Evolutionary conservation across 176 grass and related monocot genomes (phyloP).

Genomic region (Bromus sterilis): DNA sequence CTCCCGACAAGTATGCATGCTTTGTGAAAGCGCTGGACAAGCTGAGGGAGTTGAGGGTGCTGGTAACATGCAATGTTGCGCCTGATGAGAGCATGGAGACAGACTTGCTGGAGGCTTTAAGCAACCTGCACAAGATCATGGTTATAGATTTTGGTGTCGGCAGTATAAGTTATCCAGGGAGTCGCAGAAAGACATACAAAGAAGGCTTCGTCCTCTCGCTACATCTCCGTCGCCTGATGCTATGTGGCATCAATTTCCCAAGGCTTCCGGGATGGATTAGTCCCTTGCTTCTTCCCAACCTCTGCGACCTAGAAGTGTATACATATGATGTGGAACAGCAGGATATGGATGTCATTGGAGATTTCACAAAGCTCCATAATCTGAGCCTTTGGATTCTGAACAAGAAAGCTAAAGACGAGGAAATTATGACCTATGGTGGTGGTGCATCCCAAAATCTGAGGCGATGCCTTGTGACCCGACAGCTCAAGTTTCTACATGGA

Average conservation of each 20-base stretch:
- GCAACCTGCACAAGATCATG: not conserved
- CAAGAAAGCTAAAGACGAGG: too few relatives aligned
- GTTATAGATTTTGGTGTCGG: not conserved
- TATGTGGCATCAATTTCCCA: not conserved
- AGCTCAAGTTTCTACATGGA: not conserved
- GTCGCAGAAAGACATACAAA: not conserved
- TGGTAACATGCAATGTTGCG: too few relatives aligned
- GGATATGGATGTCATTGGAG: not conserved
- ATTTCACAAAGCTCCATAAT: not conserved
- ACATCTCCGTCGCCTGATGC: not conserved
- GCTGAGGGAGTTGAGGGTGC: too few relatives aligned
- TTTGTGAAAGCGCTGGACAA: not conserved
- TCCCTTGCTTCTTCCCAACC: not conserved
- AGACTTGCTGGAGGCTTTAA: not conserved
- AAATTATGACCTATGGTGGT: not conserved
- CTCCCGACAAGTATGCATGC: not conserved
- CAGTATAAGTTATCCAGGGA: not conserved
- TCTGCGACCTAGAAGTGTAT: not conserved
- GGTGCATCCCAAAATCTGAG: not conserved
- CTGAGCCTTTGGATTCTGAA: not conserved
- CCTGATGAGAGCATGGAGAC: too few relatives aligned
- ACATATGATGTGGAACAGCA: not conserved
- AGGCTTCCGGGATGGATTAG: not conserved
- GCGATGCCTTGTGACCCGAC: not conserved
- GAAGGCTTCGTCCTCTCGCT: not conserved